These are phyloP conservation scores for Crithidia fasciculata DNA, from an alignment of 208 protist genomes.

Conservation along the genomic window DNA sequence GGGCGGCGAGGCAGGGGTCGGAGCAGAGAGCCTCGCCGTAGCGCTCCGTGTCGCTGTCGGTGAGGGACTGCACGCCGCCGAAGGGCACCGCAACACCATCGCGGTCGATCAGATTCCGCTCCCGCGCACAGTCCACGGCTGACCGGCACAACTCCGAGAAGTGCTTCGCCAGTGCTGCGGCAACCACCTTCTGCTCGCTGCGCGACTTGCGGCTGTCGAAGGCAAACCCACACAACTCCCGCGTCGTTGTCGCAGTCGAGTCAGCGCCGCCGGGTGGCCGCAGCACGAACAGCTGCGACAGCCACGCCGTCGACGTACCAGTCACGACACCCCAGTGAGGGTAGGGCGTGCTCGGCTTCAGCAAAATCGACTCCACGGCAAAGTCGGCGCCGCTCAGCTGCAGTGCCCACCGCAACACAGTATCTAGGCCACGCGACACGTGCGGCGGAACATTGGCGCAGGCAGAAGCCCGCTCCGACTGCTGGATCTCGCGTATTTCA, in stretches of 20 bases:
- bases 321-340: slow-evolving; percentile 43
- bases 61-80: slow-evolving; percentile 38
- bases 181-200: slow-evolving; percentile 70
- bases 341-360: slow-evolving; percentile 43
- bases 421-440: slow-evolving; percentile 44
- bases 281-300: slow-evolving; percentile 27
- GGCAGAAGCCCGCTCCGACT: slow-evolving; percentile 30
- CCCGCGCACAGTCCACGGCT: slow-evolving; percentile 44
- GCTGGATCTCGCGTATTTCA: slow-evolving; percentile 51
- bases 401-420: slow-evolving; percentile 58
- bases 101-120: slow-evolving; percentile 46
- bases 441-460: slow-evolving; percentile 39
- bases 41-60: slow-evolving; percentile 1
- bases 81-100: slow-evolving; percentile 39
- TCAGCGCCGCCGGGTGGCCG: neutral
- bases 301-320: slow-evolving; percentile 11
- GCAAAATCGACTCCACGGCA: slow-evolving; percentile 28
- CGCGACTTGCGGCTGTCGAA: slow-evolving; percentile 67
- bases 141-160: slow-evolving; percentile 47
- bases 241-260: neutral
- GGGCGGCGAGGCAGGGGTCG: slow-evolving; percentile 19
- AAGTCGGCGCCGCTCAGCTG: slow-evolving; percentile 34
- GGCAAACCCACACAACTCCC: slow-evolving; percentile 27
- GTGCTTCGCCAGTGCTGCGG: slow-evolving; percentile 42
- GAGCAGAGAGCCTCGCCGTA: slow-evolving; percentile 21